Percentiles rank a stretch among this genome's conserved stretches.
Evolutionary conservation across 164 flowering plant species (phyloP).

Genomic region (Magnolia kwangsiensis): DNA sequence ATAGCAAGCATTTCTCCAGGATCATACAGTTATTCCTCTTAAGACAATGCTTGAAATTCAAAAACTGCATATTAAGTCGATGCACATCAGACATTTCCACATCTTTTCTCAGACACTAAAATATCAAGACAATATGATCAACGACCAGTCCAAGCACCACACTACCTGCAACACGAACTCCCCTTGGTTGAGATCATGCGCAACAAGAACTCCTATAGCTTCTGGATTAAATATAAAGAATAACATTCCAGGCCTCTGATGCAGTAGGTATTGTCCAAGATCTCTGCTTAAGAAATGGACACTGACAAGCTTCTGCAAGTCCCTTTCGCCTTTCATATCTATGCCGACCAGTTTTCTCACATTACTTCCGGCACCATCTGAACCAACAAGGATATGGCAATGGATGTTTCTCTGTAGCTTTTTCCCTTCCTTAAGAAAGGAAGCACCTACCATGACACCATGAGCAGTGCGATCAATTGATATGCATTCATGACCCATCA

Average conservation of each 20-base stretch:
- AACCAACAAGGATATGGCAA: conserved; percentile 68
- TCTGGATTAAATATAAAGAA: conserved; percentile 87
- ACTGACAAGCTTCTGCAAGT: conserved; percentile 88
- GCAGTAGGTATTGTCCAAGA: conserved; percentile 69
- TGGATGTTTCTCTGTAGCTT: conserved; percentile 38
- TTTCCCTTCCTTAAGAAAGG: conserved; percentile 46
- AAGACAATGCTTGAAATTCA: neutral
- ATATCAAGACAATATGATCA: conserved; percentile 1
- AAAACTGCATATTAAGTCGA: neutral
- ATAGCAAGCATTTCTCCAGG: neutral
- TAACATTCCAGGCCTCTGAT: conserved; percentile 89
- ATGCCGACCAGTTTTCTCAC: conserved; percentile 72
- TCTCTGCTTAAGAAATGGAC: conserved; percentile 78
- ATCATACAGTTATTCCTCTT: neutral
- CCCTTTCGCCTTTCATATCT: conserved; percentile 65
- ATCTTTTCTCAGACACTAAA: neutral
- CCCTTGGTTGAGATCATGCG: conserved; percentile 89
- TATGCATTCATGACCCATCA: conserved; percentile 83
- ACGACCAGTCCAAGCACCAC: neutral
- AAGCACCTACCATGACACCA: conserved; percentile 49
- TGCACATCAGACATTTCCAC: neutral
- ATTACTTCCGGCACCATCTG: conserved; percentile 95
- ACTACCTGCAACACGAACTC: conserved; percentile 93
- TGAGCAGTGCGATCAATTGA: conserved; percentile 45
- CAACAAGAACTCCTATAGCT: conserved; percentile 91